These are phyloP conservation scores for Arbutus unedo DNA, from an alignment of 148 eudicot species.

Conservation along the genomic window DNA sequence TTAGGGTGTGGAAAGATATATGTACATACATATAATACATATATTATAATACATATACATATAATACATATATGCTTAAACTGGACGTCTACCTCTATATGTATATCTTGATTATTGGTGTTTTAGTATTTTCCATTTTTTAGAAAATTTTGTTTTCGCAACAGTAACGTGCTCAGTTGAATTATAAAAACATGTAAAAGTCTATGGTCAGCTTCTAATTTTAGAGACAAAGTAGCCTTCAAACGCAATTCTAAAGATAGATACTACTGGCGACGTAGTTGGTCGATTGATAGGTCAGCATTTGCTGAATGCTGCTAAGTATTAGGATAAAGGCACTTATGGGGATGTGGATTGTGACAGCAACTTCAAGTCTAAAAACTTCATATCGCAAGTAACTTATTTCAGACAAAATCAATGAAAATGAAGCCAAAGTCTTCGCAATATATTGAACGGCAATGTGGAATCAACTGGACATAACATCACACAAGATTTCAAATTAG, in stretches of 20 bases:
- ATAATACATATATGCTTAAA: too few species aligned
- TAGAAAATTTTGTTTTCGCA: background rate
- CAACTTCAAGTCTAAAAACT: background rate
- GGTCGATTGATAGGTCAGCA: background rate
- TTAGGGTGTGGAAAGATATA: background rate
- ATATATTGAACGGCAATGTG: too few species aligned
- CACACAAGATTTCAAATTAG: too few species aligned
- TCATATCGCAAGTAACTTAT: background rate
- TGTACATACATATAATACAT: background rate
- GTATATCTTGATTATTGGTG: background rate
- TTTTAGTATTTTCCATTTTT: background rate
- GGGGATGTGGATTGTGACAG: background rate
- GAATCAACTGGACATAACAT: too few species aligned
- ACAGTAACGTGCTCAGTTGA: background rate
- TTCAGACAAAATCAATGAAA: background rate
- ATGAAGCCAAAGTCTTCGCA: background rate
- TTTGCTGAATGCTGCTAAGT: background rate
- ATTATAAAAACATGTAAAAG: too few species aligned
- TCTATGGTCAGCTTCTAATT: too few species aligned
- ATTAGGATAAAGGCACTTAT: background rate
- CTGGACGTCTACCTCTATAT: background rate
- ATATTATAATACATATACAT: too few species aligned
- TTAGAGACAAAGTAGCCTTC: too few species aligned
- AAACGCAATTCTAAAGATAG: too few species aligned
- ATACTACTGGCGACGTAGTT: background rate